Base-by-base conservation (phyloP, 441 rosid genomes). In the Populus tomentosa region DNA sequence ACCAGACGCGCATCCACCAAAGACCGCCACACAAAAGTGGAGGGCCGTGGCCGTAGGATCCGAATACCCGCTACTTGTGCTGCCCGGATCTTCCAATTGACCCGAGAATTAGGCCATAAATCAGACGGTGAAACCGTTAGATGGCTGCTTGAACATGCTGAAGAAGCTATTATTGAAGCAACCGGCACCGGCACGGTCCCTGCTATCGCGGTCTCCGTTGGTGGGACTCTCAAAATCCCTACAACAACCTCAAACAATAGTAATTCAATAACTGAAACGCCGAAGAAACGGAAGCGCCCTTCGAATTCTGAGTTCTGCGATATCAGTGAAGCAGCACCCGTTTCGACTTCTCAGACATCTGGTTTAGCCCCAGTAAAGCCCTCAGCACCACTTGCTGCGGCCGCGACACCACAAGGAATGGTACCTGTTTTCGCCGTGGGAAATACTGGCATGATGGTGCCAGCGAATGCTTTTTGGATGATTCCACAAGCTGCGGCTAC, bases 31-130 rank as follows among this genome's bases (percentile, higher is more conserved):
- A 84, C 85, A 4, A 88, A 89, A 82, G 94, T 90, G 7, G 90
- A 89, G 82, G 93, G 95, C 21, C 88, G 93, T 14, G 90, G 93
- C 32, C 87, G 95, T 9, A 88, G 92, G 86, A 84, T 91, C 70
- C 84, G 96, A 77, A 84, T 91, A 73, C 89, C 90, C 61, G 87
- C 90, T 16, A 78, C 89, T 6, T 90, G 91, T 72, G 92, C 93
- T 1, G 93, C 95, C 1, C 84, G 92, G 79, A 80, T 91, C 70
- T 89, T 85, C 80, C 91, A 90, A 53, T 82, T 91, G 16, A 90
- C 96, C 65, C 80, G 88, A 38, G 96, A 90, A 67, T 84, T 90
- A 69, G 92, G 93, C 75, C 93, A 90, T 68, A 91, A 87, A 81
- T 82, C 93, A 21, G 93, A 89, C 74, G 95, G 95, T 0, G 92